phyloP scores from a whole-genome alignment of 23 red algal genomes.

The Gracilariopsis chorda region DNA sequence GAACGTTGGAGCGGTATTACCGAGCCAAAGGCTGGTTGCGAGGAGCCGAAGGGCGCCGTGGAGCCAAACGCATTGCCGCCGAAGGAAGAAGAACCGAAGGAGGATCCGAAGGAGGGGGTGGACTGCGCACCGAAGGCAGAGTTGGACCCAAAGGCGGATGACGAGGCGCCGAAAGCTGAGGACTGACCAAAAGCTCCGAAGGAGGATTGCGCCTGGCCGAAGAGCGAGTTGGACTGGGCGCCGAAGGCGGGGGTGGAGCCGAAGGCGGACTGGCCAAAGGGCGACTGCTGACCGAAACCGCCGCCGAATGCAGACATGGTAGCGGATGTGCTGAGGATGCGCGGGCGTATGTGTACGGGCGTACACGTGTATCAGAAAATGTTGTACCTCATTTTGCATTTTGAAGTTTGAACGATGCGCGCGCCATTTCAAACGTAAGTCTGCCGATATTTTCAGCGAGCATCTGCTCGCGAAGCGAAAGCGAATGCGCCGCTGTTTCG shows the following conservation, averaged over 20 bases:
- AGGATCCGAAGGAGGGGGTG: no score
- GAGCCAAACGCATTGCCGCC: conserved; percentile 13
- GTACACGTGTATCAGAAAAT: no score
- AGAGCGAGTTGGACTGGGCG: conserved; percentile 19
- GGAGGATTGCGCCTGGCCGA: conserved; percentile 5
- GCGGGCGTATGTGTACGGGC: no score
- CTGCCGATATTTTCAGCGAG: not conserved
- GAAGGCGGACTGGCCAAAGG: conserved; percentile 46
- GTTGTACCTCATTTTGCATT: no score
- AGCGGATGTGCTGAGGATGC: no score
- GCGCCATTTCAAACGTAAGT: conserved; percentile 33
- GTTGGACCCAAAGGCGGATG: conserved; percentile 33
- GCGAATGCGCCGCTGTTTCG: not conserved
- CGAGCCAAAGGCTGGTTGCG: conserved; percentile 30
- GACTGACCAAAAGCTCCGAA: conserved; percentile 30
- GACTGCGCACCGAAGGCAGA: conserved; percentile 27
- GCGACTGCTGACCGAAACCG: conserved; percentile 38
- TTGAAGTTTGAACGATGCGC: conserved; percentile 10
- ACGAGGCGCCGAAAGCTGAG: conserved; percentile 12
- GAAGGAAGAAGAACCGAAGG: conserved; percentile 20
- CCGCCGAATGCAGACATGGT: conserved; percentile 49
- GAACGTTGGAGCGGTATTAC: not conserved
- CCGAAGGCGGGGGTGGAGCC: conserved; percentile 20
- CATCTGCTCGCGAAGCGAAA: not conserved
- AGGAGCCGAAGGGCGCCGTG: not conserved